Base-by-base conservation (phyloP, 768 basidiomycete species). In the Galerina marginata region DNA sequence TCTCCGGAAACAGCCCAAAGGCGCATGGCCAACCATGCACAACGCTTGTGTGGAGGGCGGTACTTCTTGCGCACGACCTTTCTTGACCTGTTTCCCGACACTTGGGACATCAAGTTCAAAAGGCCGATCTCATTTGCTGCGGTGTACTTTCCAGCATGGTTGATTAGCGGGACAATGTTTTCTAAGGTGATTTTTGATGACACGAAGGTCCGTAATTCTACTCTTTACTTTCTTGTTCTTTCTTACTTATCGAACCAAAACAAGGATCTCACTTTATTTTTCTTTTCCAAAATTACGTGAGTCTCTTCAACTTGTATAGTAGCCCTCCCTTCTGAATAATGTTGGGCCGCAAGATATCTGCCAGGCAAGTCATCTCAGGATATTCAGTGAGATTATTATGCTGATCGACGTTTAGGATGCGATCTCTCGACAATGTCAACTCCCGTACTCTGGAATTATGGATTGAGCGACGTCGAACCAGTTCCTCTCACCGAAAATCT, bases 111-210 rank as follows among this genome's bases (percentile, higher is more conserved):
- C 39, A 53, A 47, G 10, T 29, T 29, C 56, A 58, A 59, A 39
- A 44, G 52, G 4, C 58, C 58, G 7, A 23, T 39, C n/a, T n/a
- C 16, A 12, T 33, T 59, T 3, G 25, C 43, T 29, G 51, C 58
- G 9, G 42, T 53, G 2, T 59, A 59, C 16, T 47, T 59, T 54
- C 52, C 58, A 3, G 45, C 51, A 26, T 59, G 58, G 58, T 7
- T 47, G 20, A 39, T 53, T n/a, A 15, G 44, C 2, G 58, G 58
- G 23, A n/a, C 15, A 16, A 20, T 54, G 9, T 20, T 15, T 11
- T 12, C 33, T 20, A 29, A n/a, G 23, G n/a, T 49, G 2, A 11
- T 4, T 3, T 47, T 49, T 16, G 9, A 15, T 4, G 43, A 47
- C 14, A 16, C 36, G 36, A n/a, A 46, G 52, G 58, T 42, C 9